Evolutionary conservation across 495 filamentous ascomycete genomes (phyloP), one percentile per base, ranked within the genome.

Genomic region (Podospora australis): DNA sequence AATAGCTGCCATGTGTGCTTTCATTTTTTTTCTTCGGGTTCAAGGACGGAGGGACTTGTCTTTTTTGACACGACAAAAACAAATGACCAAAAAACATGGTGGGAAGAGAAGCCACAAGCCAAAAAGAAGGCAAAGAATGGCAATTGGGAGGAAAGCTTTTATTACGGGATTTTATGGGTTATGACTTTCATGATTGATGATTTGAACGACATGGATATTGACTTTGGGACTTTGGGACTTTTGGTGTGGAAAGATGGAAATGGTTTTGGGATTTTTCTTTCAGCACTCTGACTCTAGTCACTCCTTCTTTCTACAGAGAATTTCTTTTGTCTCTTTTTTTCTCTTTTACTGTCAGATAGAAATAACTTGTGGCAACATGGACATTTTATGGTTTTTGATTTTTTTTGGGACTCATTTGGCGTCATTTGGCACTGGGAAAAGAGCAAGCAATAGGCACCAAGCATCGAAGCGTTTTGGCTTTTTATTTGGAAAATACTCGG

Each of bases 121-220:
- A 38, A 38, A 38, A 8, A 43, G 25, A 32, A 16, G 28, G 35
- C 23, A 48, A 41, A 48, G 48, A 53, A n/a, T 46, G 43, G 35
- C 38, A 50, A 50, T 32, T 50, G 52, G 52, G 52, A 55, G 52
- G 46, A 47, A 34, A 44, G 43, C 36, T 46, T 45, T 28, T 21
- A n/a, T n/a, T n/a, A n/a, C n/a, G n/a, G n/a, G n/a, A n/a, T 41
- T 28, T 49, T 40, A 46, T 42, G 52, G 39, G 21, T 54, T 36
- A 55, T 30, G 52, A 49, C 17, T 49, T 38, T n/a, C n/a, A 49
- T 45, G 52, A 46, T 26, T 42, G 35, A 39, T 6, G 23, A 48
- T 10, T 21, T 40, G 38, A 23, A 16, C 0, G 38, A 13, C 6
- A 21, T 40, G 20, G 4, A 43, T 43, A 14, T 29, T 13, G 22